Evolutionary conservation across 192 early-diverging fungal genomes (phyloP).

Genomic region (Coemansia sp.): DNA sequence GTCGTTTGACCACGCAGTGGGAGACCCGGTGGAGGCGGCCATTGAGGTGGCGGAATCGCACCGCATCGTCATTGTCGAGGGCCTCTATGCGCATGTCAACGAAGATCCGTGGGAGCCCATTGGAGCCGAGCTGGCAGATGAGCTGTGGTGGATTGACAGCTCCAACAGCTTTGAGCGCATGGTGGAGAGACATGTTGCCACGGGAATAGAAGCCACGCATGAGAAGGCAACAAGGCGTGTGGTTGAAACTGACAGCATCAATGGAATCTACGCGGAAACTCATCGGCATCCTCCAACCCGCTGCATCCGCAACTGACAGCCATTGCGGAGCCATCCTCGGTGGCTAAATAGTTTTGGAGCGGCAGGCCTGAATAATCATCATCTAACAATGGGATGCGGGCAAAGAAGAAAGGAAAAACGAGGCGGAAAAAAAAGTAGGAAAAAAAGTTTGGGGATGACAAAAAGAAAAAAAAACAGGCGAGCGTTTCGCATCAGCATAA

Average conservation of each 20-base stretch:
- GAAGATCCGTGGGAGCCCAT: constrained; percentile 48
- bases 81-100: constrained; percentile 53
- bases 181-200: constrained; percentile 42
- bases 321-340: too few species aligned
- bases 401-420: neutral
- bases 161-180: constrained; percentile 37
- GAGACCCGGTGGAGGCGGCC: constrained; percentile 54
- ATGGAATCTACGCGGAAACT: constrained; percentile 24
- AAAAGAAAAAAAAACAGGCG: too few species aligned
- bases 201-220: constrained; percentile 35
- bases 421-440: too few species aligned
- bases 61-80: constrained; percentile 58
- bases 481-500: too few species aligned
- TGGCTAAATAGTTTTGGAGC: too few species aligned
- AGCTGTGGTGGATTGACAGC: constrained; percentile 55
- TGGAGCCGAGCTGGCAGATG: constrained; percentile 29
- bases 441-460: too few species aligned
- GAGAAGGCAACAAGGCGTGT: constrained; percentile 34
- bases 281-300: constrained; percentile 34
- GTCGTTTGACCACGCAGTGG: constrained; percentile 56
- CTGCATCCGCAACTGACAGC: constrained; percentile 20
- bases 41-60: constrained; percentile 39
- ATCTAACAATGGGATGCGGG: neutral
- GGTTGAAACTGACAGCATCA: constrained; percentile 34
- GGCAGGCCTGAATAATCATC: neutral